Conservation (phyloP, 352 stramenopile genomes). For the Aphanomyces astaci region DNA sequence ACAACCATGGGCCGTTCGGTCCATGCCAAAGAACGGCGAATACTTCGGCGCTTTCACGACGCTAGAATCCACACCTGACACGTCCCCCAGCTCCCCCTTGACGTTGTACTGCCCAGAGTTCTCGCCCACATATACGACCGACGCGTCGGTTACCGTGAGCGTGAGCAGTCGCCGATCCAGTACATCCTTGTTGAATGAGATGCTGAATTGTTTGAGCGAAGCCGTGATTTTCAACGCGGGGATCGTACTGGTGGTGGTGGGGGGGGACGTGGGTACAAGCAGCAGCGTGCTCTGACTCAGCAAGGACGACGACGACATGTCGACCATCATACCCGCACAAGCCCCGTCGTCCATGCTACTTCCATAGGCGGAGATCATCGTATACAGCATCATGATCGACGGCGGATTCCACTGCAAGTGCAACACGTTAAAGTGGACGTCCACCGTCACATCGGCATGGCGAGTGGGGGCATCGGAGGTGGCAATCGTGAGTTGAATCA, state of each 20-base stretch:
- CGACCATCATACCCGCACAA: neutral
- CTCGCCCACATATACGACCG: conserved; percentile 38
- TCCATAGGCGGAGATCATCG: conserved; percentile 49
- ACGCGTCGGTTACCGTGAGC: conserved; percentile 48
- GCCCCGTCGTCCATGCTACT: neutral
- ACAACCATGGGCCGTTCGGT: conserved; percentile 28
- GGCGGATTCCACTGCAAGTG: conserved; percentile 81
- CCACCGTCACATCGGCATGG: conserved; percentile 37
- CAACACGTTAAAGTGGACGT: conserved; percentile 59
- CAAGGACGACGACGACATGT: neutral
- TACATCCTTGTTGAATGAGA: conserved; percentile 81
- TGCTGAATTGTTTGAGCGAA: conserved; percentile 61
- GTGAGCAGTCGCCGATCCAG: conserved; percentile 54
- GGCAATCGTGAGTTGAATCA: conserved; percentile 5
- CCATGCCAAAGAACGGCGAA: conserved; percentile 52
- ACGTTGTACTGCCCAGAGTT: conserved; percentile 12
- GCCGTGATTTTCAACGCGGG: conserved; percentile 30
- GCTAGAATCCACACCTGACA: conserved; percentile 64
- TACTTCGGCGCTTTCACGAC: conserved; percentile 61
- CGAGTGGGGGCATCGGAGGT: neutral
- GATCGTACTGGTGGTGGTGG: neutral
- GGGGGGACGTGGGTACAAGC: neutral
- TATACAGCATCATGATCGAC: conserved; percentile 65
- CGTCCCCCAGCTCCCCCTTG: conserved; percentile 54
- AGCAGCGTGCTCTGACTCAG: neutral